Evolutionary conservation across 441 rosid genomes (phyloP), one percentile per base, ranked within the genome.

Genomic region (Arabidopsis lyrata): DNA sequence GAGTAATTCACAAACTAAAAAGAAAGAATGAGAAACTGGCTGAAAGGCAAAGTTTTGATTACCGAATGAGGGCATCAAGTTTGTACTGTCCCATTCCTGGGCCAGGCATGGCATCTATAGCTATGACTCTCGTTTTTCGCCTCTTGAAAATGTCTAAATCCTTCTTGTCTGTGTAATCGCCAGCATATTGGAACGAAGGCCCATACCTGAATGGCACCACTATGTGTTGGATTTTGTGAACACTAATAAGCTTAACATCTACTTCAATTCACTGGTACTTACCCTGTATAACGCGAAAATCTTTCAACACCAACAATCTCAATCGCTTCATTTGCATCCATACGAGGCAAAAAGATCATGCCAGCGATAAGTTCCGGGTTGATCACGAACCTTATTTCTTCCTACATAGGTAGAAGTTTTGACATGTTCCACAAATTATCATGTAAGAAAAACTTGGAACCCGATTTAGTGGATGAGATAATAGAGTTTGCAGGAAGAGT

Each of bases 301-400:
- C 97, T 86, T 85, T 92, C 98, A 31, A 86, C 83, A 77, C 99
- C 98, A 68, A 90, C 89, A 73, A 92, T 79, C 78, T 91, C 96
- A 73, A 95, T 83, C 29, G 99, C 91, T 79, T 92, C 97, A 66
- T 92, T 95, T 66, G 82, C 87, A 39, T 81, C 92, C 93, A 95
- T 89, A 66, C 91, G 83, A 74, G 99, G 95, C 82, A 92, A 86
- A 90, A 92, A 92, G 73, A 91, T 77, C 98, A 95, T 90, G 61
- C 99, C 87, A 13, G 86, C 89, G 63, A 92, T 88, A 72, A 95
- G 84, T 79, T 95, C 98, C 4, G 98, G 98, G 81, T 86, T 89
- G 72, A 90, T 86, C 98, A 95, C 80, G 75, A 95, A 92, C 74
- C 91, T 91, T 75, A 95, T 87, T 77, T 95, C 98, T 86, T 95